These are phyloP conservation scores for Fusarium piperis DNA, from an alignment of 2,329 filamentous ascomycete species.

Conservation along the genomic window DNA sequence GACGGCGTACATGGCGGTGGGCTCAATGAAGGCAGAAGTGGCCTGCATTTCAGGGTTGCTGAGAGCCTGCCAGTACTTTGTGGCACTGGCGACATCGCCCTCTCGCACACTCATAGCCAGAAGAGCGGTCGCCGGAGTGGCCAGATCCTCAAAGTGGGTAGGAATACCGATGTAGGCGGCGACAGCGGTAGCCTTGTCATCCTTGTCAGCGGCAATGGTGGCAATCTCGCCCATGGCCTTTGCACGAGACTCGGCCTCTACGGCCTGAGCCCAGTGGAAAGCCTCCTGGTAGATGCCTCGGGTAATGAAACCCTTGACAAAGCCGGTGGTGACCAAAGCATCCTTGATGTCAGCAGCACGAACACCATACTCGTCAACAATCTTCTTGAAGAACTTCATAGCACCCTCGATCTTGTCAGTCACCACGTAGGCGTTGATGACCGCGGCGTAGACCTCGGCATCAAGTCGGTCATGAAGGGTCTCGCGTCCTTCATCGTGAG, in stretches of 20 bases:
- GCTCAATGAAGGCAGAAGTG: constrained; percentile 78
- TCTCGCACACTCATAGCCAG: constrained; percentile 86
- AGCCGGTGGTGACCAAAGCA: constrained; percentile 75
- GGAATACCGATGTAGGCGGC: constrained; percentile 71
- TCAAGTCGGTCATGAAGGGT: constrained; percentile 78
- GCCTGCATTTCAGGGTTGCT: constrained; percentile 69
- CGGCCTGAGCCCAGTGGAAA: constrained; percentile 74
- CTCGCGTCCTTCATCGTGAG: constrained; percentile 78
- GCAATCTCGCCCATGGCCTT: constrained; percentile 78
- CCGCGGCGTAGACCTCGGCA: constrained; percentile 86
- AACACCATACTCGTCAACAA: constrained; percentile 70
- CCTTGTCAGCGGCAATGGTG: constrained; percentile 80
- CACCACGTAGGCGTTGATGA: constrained; percentile 88
- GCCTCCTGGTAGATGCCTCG: constrained; percentile 77
- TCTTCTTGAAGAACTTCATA: constrained; percentile 84
- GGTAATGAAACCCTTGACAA: constrained; percentile 81
- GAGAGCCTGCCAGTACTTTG: constrained; percentile 83
- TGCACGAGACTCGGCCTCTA: constrained; percentile 67
- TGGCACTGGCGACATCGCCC: constrained; percentile 80
- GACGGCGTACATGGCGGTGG: constrained; percentile 89
- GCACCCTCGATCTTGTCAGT: constrained; percentile 84
- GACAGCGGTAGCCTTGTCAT: constrained; percentile 73
- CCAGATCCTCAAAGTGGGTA: constrained; percentile 58
- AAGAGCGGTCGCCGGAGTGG: constrained; percentile 78
- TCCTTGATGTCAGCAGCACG: constrained; percentile 73